Base-by-base conservation (phyloP, 2,329 filamentous ascomycete genomes). In the Aspergillus novoparasiticus region DNA sequence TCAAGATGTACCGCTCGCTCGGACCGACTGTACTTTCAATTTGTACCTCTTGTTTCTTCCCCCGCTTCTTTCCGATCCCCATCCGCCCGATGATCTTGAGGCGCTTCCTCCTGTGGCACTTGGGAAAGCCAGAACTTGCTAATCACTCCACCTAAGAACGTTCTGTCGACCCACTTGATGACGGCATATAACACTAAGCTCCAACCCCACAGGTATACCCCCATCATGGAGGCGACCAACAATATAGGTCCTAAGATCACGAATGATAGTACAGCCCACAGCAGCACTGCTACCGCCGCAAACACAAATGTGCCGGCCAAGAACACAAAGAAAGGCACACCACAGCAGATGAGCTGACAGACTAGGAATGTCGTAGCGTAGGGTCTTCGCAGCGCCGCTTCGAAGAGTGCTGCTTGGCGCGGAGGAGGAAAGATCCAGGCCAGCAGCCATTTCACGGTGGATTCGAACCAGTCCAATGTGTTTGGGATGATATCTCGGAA, bases 251-350 rank as follows among this genome's bases (percentile, higher is more conserved):
- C 73, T 4, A 76, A 66, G 30, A 76, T 68, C 21, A 77, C 61
- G 54, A 76, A 53, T 30, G 73, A 73, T 32, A 77, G 60, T 12
- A 76, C 34, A 8, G 67, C 68, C 74, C 73, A 77, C 9, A 77
- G 64, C 12, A 76, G 14, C 14, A 73, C 59, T 6, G 75, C 69
- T 4, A 77, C 72, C 3, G 71, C 72, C 0, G 74, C 74, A 57
- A 77, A 76, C 5, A 76, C 19, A 32, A 76, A 71, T 26, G 75
- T 72, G 0, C 75, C 75, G 0, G 71, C 73, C 26, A 76, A 43
- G 23, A 77, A 77, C 0, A 77, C 68, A 12, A 77, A 58, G 28
- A 76, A 43, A n/a, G 75, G 75, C 6, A 77, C 71, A 2, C 73
- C 74, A 26, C 74, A 76, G 58, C 75, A 77, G 21, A 77, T 69